Base-by-base conservation (phyloP, 73 alveolate genomes). In the Paramecium sonneborni region DNA sequence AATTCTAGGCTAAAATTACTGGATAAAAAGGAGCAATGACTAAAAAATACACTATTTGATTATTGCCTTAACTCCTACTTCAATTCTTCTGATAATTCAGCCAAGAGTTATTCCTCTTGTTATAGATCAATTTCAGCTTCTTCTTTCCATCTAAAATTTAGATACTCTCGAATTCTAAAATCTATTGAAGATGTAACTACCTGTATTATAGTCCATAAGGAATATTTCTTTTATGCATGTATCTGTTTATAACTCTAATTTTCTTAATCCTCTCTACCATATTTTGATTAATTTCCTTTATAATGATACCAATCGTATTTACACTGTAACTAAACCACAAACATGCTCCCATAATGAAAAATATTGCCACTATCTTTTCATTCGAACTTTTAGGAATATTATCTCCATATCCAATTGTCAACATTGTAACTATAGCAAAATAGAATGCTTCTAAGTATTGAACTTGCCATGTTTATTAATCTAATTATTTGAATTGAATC, bases 381-480 rank as follows among this genome's bases (percentile, higher is more conserved):
- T 37, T 58, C 1, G 93, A 85, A 86, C 68, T 86, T 20, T 62
- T 86, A 11, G 93, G 93, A 1, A 86, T 34, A 23, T 37, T 76
- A 38, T 86, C 93, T 3, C 93, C 93, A 86, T 56, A 86, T 10
- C 93, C 93, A 6, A 86, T 76, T 4, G 93, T 86, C 8, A 76
- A 72, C 93, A 86, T 86, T 0, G 93, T 86, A 3, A 86, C 93
- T 8, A 86, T 86, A 35, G 88, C 68, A 58, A 86, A 86, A 23
- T 86, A 86, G 37, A 62, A 86, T 30, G 93, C 86, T 38, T 86
- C 93, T 58, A 86, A 39, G 20, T 86, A 86, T 86, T 86, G 69
- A 34, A 34, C 48, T 21, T 62, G n/a, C 93, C 93, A 86, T 18
- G 68, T 6, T 39, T 74, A 15, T 9, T 28, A 11, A 23, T 34